Percentiles rank a stretch among this genome's conserved stretches.
phyloP scores from a whole-genome alignment of 2,329 filamentous ascomycete species.

The Trichoderma sp. region DNA sequence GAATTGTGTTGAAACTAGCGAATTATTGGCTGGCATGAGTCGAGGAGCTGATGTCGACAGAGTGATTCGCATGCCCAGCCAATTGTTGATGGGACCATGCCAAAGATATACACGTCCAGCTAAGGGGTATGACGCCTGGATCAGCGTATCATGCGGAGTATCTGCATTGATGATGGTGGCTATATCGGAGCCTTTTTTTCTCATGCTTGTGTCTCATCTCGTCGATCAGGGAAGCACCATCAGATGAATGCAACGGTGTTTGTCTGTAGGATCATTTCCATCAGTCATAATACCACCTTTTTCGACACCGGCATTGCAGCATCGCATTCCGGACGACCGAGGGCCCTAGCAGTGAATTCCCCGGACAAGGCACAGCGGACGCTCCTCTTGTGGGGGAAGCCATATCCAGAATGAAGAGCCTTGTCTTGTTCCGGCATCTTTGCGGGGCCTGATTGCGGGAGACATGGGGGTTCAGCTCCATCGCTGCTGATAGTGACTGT shows the following conservation, averaged over 20 bases:
- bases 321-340: neutral
- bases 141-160: slow-evolving; percentile 1
- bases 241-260: neutral
- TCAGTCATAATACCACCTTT: neutral
- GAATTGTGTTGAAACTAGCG: neutral
- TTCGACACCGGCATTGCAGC: neutral
- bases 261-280: neutral
- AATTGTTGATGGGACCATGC: neutral
- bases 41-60: neutral
- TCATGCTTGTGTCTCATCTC: neutral
- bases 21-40: neutral
- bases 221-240: neutral
- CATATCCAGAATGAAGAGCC: neutral
- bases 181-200: neutral
- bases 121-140: neutral
- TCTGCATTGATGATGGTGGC: neutral
- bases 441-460: slow-evolving; percentile 7
- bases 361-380: neutral
- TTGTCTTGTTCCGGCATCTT: neutral
- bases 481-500: neutral
- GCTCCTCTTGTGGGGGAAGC: neutral
- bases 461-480: neutral
- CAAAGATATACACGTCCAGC: neutral
- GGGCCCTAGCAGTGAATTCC: neutral
- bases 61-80: neutral